Base-by-base conservation (phyloP, 2,329 filamentous ascomycete species). In the Diaporthe longicolla region DNA sequence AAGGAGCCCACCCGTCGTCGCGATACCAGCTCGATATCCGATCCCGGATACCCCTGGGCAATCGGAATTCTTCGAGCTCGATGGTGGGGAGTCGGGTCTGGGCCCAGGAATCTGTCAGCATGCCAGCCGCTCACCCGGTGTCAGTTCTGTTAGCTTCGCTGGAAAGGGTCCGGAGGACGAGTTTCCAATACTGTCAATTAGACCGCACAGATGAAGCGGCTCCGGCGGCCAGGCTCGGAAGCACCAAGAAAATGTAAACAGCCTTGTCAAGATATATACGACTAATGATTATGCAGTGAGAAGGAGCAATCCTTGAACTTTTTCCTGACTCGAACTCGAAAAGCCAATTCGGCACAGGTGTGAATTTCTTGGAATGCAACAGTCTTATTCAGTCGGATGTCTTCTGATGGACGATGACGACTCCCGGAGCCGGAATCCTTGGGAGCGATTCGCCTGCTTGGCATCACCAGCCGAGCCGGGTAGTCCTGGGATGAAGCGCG, bases 11-110 rank as follows among this genome's bases (percentile, higher is more conserved):
- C 55, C 50, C 29, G 24, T 70, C 15, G 45, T 50, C 43, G 24
- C 40, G 7, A 13, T 37, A 19, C 63, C 52, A 55, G 19, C 72
- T 48, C 55, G 65, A 48, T 45, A 48, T n/a, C 21, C 45, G 21
- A 58, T 70, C 26, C 54, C 71, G 7, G 65, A 48, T 52, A 69
- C 54, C 26, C 58, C 48, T 9, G 50, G 61, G 50, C 66, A 55
- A 43, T 40, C 50, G 11, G 66, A 75, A 15, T 61, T 37, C 13
- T 71, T 63, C 61, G 71, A 75, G 35, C 40, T 75, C 19, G 71
- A 70, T 24, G 66, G 71, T 40, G 59, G 59, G 9, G 66, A 75
- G 24, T 37, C 21, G 5, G 68, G 54, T 19, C 21, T 65, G n/a
- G 54, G 66, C 29, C 37, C 43, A 26, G 19, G 52, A 40, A 3